Conservation (phyloP, 2,329 filamentous ascomycete species). For the Dothidotthia symphoricarpi region DNA sequence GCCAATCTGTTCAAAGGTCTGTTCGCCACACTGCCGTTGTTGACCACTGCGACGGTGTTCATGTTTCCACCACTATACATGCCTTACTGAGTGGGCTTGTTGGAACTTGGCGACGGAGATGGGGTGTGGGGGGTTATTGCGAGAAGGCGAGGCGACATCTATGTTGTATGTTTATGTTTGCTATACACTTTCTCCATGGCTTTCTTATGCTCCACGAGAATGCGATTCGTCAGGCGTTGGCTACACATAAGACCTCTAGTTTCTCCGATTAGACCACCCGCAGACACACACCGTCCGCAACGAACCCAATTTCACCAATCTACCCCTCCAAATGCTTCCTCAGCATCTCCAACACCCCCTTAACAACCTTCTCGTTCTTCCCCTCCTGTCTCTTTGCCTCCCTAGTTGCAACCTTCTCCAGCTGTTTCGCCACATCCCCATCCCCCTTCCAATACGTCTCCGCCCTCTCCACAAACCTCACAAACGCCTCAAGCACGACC, state of each 20-base stretch:
- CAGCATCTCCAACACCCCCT: constrained; percentile 17
- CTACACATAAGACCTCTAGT: no score
- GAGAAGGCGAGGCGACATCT: no score
- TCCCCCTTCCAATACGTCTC: constrained; percentile 59
- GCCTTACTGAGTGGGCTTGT: neutral
- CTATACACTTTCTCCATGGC: no score
- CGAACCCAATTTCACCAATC: no score
- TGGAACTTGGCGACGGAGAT: no score
- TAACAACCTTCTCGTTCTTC: constrained; percentile 55
- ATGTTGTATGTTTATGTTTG: no score
- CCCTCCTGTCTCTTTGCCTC: constrained; percentile 92
- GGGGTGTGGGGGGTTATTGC: no score
- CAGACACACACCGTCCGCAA: no score
- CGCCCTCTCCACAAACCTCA: constrained; percentile 69
- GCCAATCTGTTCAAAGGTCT: no score
- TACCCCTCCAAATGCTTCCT: constrained; percentile 6
- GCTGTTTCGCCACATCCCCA: constrained; percentile 57
- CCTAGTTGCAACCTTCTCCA: constrained; percentile 67
- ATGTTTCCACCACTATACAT: neutral
- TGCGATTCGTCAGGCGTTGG: no score
- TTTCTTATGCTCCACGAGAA: no score
- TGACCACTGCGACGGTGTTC: neutral
- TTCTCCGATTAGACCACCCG: no score
- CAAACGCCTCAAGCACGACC: constrained; percentile 74
- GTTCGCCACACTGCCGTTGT: neutral